Evolutionary conservation across 495 filamentous ascomycete species (phyloP).

Genomic region (Trypethelium eluteriae): DNA sequence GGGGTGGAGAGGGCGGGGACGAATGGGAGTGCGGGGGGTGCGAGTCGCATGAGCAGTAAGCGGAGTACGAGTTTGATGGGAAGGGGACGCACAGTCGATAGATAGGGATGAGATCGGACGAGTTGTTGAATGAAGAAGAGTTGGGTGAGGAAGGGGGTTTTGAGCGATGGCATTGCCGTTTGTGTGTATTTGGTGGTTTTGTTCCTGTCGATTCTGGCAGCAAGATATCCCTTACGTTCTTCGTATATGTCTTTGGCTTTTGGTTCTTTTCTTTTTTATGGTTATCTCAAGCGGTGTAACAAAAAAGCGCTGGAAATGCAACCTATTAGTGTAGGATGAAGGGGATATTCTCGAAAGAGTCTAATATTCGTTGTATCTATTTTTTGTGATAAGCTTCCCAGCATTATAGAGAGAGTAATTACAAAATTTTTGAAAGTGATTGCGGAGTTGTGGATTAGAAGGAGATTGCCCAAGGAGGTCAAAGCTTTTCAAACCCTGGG

Average conservation of each 20-base stretch:
- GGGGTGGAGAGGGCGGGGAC: background rate
- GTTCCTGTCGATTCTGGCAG: background rate
- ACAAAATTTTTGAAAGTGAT: no score
- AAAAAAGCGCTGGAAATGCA: background rate
- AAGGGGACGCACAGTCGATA: background rate
- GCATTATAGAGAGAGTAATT: no score
- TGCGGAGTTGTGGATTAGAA: no score
- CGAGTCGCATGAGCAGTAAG: background rate
- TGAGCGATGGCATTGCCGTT: background rate
- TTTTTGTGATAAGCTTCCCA: no score
- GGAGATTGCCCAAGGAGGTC: no score
- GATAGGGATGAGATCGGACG: background rate
- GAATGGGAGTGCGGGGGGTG: background rate
- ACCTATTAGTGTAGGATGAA: background rate
- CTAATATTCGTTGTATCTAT: no score
- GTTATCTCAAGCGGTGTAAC: background rate
- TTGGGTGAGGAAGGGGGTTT: background rate
- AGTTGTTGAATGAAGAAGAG: background rate
- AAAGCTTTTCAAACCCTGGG: no score
- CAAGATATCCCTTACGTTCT: background rate
- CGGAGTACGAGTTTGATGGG: background rate
- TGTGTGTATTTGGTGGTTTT: no score
- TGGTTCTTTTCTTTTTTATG: background rate
- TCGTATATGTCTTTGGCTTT: background rate
- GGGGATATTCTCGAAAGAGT: no score